Base-by-base conservation (phyloP, 2,329 filamentous ascomycete species). In the Fusarium stilboides region DNA sequence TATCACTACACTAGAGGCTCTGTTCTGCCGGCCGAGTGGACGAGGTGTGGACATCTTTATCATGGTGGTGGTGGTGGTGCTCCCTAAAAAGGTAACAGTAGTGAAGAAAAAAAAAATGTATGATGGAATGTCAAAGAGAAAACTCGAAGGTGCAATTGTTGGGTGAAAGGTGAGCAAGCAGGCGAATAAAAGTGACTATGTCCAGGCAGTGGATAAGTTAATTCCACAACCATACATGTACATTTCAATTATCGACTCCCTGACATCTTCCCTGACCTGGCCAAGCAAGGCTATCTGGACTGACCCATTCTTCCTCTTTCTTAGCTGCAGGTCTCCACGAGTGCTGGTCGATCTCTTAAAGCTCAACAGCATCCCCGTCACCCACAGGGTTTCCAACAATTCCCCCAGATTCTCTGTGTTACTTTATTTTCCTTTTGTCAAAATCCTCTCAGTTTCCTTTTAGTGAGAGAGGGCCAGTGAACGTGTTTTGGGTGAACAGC, bases 271-370 rank as follows among this genome's bases (percentile, higher is more conserved):
- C 39, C 42, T 65, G 60, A n/a, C 24, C 26, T 20, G 22, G 44
- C 46, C 64, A 61, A 71, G 49, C 57, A 61, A 71, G 68, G 55
- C 61, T 70, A 72, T 71, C 68, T 70, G 61, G 62, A 65, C 61
- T 59, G 72, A 70, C 72, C 68, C 70, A 66, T 55, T 70, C 65
- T 71, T 74, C 65, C 66, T 64, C 64, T 46, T 52, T 68, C 55
- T 69, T 65, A 59, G 58, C 53, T 44, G 34, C 37, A 55, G n/a
- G 53, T 53, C 59, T 54, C 67, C 67, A 70, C 63, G 57, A 47
- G 28, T 46, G 51, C 50, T 61, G 57, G 67, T 37, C 60, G 63
- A 71, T 74, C 68, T 73, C 53, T 73, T 73, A 74, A 74, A 74
- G 56, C 67, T 71, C 61, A 47, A 61, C 46, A 62, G 55, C 43